Evolutionary conservation across 2,329 filamentous ascomycete species (phyloP), one percentile per base, ranked within the genome.

Genomic region (Dryadomyces sulphureus): DNA sequence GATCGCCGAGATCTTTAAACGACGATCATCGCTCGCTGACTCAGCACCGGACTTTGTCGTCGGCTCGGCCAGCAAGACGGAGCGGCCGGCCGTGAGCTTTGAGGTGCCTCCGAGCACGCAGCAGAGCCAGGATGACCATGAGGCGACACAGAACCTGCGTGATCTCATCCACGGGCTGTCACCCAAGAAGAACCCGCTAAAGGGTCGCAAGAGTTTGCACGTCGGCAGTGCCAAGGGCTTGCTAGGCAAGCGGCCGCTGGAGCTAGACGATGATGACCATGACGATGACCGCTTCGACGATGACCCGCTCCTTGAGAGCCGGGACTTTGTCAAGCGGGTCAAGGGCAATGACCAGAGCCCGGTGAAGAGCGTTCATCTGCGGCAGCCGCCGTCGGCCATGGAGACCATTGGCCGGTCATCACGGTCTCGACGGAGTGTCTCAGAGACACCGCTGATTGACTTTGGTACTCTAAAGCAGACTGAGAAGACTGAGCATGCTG

Each of bases 131-230:
- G 70, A 73, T 32, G 75, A 79, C 30, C 72, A 68, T 41, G 81
- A 85, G 51, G 68, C 67, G 3, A 83, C 81, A 0, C 61, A 79
- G 32, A 85, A 77, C 50, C 63, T 90, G 38, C 82, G 77, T 51
- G 81, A 86, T 52, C 81, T 87, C 75, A 90, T 90, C 49, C 73
- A 82, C 50, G 83, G 77, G 47, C 68, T 90, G 51, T 87, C 82
- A 21, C 84, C 85, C 0, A 85, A 84, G 61, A 85, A 86, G 59
- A 79, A 75, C 45, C 61, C 64, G 6, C 54, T 84, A 7, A 77
- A 71, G 47, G 77, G 77, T 14, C 77, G 84, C 36, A 89, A 89
- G 63, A 89, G 84, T 57, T 67, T 89, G 43, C 79, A 84, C 52
- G 76, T 86, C 19, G 84, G 84, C 36, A 83, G 81, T 54, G 84